Evolutionary conservation across 306 rosid species (phyloP), one percentile per base, ranked within the genome.

Genomic region (Corylus heterophylla): DNA sequence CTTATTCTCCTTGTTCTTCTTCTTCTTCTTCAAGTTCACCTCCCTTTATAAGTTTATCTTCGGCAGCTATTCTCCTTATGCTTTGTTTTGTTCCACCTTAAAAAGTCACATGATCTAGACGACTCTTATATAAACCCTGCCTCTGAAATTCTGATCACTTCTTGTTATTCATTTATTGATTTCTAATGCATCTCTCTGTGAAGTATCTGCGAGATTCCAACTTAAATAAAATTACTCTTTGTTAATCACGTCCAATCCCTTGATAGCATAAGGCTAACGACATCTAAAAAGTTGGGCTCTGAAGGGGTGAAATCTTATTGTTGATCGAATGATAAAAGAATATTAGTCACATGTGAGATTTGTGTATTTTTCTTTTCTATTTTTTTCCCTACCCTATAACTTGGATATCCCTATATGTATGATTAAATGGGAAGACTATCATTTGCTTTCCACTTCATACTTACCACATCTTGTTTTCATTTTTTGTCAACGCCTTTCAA

Each of bases 1-100:
- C 82, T 39, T 17, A 74, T 85, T 69, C 45, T 42, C 44, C 88
- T 7, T 68, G 79, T 51, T 81, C 37, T 42, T 51, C 58, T 22
- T 22, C 25, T 50, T 54, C 82, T 13, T 78, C 16, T 79, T 70
- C 83, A 25, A 22, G 68, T 18, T 45, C 20, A 87, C 84, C 78
- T 84, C 39, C 29, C 17, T 35, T 49, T 35, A 54, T 45, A 14
- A 63, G 25, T 42, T 20, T 55, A 79, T 73, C 77, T 37, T 49
- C 25, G 29, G 17, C 49, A 0, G 67, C 48, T 27, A 45, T 56
- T 25, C 54, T 81, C 49, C 44, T 51, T 69, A 29, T 44, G 45
- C 7, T n/a, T 51, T 70, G 61, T 47, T 79, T 4, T 45, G 17
- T 4, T 37, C 27, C 18, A 44, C 45, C 45, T 42, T 42, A 42